Evolutionary conservation across 2,329 filamentous ascomycete species (phyloP).

Genomic region (Nigrospora oryzae): DNA sequence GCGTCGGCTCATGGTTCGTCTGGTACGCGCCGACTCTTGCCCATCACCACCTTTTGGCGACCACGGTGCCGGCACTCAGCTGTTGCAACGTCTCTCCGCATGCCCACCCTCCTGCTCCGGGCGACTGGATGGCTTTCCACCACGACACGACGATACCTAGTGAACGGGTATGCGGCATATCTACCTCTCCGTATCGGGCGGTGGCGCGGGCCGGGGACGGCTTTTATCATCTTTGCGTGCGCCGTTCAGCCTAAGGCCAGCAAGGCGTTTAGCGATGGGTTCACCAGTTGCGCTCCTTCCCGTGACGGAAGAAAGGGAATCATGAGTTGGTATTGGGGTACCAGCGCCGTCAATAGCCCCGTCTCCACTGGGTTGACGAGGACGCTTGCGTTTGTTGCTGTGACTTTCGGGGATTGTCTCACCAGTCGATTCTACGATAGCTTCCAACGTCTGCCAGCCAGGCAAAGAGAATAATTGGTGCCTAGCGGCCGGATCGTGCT

Average conservation of each 20-base stretch:
- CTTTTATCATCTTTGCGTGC: conserved; percentile 10
- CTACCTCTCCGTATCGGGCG: too few species aligned
- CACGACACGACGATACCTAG: too few species aligned
- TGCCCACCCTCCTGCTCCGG: too few species aligned
- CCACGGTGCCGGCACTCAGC: too few species aligned
- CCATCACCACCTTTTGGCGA: too few species aligned
- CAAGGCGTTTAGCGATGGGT: conserved; percentile 28
- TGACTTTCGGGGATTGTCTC: conserved; percentile 64
- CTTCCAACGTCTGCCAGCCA: conserved; percentile 89
- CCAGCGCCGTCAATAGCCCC: conserved; percentile 11
- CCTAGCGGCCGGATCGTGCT: conserved; percentile 71
- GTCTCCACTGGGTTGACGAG: conserved; percentile 31
- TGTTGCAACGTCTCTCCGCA: too few species aligned
- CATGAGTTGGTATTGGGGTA: conserved; percentile 2
- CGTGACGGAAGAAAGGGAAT: conserved; percentile 10
- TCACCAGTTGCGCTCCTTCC: conserved; percentile 15
- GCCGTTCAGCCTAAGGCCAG: conserved; percentile 25
- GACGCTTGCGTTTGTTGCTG: conserved; percentile 46
- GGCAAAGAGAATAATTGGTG: conserved; percentile 77
- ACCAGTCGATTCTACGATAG: conserved; percentile 94
- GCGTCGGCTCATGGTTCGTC: too few species aligned
- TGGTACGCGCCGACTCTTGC: too few species aligned
- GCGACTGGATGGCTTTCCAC: too few species aligned
- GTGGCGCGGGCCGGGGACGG: too few species aligned
- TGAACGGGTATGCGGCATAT: too few species aligned